These are phyloP conservation scores for Capronia coronata DNA, from an alignment of 2,329 filamentous ascomycete genomes.

Conservation along the genomic window DNA sequence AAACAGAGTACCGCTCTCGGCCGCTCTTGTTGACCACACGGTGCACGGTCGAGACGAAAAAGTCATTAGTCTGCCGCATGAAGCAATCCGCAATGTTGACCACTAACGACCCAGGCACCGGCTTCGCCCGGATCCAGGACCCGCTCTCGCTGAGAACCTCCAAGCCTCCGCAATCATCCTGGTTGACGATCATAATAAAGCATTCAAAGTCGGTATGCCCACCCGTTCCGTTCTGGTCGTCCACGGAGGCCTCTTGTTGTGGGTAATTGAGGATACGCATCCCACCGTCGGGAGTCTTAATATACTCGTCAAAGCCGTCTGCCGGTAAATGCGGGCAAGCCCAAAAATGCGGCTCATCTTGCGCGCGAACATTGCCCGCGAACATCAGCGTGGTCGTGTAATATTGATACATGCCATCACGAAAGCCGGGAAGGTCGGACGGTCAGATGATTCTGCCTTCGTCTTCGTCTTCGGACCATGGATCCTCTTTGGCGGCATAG, in stretches of 20 bases:
- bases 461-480: background rate
- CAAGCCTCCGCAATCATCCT: constrained; percentile 47
- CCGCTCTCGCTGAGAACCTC: constrained; percentile 43
- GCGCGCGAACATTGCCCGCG: too few relatives aligned
- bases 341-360: constrained; percentile 39
- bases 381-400: constrained; percentile 14
- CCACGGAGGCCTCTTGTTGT: constrained; percentile 25
- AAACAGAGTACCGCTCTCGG: constrained; percentile 44
- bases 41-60: constrained; percentile 48
- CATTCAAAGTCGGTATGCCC: constrained; percentile 47
- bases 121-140: constrained; percentile 38
- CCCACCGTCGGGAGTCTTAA: constrained; percentile 32
- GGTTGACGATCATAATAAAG: constrained; percentile 49
- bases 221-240: constrained; percentile 32
- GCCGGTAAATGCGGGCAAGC: constrained; percentile 38
- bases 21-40: constrained; percentile 42
- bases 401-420: constrained; percentile 15
- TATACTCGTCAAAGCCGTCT: constrained; percentile 38
- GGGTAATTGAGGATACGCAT: constrained; percentile 42
- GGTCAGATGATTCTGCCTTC: constrained; percentile 16
- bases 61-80: constrained; percentile 47
- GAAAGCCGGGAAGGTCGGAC: constrained; percentile 24
- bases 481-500: constrained; percentile 1
- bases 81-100: constrained; percentile 48
- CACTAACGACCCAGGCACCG: constrained; percentile 39